Evolutionary conservation across 805 yeast species (phyloP).

Genomic region (Dipodascus albidus): DNA sequence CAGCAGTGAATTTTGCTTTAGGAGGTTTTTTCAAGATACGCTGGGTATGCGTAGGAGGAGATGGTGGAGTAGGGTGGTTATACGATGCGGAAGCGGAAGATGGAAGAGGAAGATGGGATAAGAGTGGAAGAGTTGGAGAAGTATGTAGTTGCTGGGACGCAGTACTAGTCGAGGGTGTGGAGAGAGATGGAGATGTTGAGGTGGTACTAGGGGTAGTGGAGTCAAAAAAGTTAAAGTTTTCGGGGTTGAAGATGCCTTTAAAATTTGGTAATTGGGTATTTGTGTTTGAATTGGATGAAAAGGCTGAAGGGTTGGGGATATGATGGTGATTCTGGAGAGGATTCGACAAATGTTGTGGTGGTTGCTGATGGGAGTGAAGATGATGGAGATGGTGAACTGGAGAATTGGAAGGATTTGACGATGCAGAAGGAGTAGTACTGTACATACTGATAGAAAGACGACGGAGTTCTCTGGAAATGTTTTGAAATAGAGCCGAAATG

Average conservation of each 20-base stretch:
- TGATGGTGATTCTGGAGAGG: background rate
- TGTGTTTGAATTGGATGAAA: background rate
- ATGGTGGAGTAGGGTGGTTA: background rate
- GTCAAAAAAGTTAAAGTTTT: background rate
- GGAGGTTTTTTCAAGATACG: conserved; percentile 4
- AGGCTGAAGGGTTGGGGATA: background rate
- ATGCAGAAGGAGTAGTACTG: background rate
- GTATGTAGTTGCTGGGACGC: background rate
- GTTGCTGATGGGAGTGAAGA: background rate
- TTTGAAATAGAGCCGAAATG: background rate
- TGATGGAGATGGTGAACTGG: background rate
- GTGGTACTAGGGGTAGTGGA: background rate
- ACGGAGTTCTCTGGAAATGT: too few relatives aligned
- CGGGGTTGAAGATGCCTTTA: background rate
- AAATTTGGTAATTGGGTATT: background rate
- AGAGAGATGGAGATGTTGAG: background rate
- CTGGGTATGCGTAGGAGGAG: background rate
- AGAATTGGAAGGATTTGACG: background rate
- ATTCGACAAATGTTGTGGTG: background rate
- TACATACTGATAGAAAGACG: background rate
- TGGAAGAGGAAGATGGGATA: background rate
- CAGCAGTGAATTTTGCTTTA: conserved; percentile 19
- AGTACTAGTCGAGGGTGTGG: background rate
- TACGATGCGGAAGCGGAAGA: background rate
- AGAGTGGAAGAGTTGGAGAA: background rate